A percentile compares a stretch with the other conserved stretches of the same genome.
Evolutionary conservation across 768 basidiomycete species (phyloP).

Genomic region (Calocera viscosa): DNA sequence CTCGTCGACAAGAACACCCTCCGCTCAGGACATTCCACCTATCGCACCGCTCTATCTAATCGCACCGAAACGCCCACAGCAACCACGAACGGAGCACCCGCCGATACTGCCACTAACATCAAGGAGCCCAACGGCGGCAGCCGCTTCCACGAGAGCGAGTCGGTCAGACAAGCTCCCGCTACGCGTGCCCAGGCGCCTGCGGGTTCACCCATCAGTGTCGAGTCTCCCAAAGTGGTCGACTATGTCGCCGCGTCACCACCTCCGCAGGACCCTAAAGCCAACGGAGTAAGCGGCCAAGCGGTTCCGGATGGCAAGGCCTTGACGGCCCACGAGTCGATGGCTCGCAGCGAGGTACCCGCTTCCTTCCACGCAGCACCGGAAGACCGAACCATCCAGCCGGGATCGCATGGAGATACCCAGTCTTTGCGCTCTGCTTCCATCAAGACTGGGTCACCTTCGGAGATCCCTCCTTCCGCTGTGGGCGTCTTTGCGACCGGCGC

Average conservation of each 20-base stretch:
- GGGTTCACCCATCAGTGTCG: background rate
- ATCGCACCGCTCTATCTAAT: background rate
- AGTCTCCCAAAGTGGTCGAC: background rate
- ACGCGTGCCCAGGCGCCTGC: background rate
- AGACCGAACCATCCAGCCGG: background rate
- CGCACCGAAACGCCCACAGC: background rate
- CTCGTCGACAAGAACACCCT: conserved; percentile 4
- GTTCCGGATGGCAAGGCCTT: background rate
- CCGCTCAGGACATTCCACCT: background rate
- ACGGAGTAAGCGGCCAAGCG: background rate
- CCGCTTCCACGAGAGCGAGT: background rate
- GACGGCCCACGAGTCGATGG: background rate
- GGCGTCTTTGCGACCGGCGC: background rate
- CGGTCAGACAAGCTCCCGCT: background rate
- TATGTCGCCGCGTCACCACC: background rate
- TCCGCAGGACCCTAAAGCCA: background rate
- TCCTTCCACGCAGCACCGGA: background rate
- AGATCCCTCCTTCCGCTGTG: background rate
- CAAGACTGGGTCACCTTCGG: background rate
- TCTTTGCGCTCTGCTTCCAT: background rate
- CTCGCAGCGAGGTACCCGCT: background rate
- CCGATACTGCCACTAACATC: background rate
- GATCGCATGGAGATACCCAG: background rate
- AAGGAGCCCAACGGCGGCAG: background rate
- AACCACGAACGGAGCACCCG: background rate